Evolutionary conservation across 306 rosid species (phyloP).

Genomic region (Trifolium pratense): DNA sequence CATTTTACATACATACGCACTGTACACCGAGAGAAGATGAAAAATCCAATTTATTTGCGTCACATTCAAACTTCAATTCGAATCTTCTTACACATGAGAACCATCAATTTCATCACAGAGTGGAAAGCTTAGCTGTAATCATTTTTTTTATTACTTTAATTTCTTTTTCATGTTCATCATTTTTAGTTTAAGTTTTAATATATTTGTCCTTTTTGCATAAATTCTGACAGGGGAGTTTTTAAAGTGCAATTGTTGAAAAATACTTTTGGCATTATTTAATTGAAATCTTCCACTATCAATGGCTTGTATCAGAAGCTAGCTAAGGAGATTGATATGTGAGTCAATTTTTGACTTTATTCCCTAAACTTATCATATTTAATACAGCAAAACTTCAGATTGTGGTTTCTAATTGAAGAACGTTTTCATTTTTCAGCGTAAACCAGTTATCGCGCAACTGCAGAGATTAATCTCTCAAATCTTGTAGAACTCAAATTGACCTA

Average conservation of each 20-base stretch:
- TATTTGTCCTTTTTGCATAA: slow-evolving; percentile 12
- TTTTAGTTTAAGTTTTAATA: slow-evolving; percentile 2
- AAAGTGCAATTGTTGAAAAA: slow-evolving; percentile 39
- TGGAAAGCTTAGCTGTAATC: slow-evolving; percentile 45
- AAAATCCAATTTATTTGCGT: not conserved
- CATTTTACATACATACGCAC: not conserved
- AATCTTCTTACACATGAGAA: slow-evolving; percentile 48
- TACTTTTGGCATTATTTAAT: slow-evolving; percentile 31
- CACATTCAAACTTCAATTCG: slow-evolving; percentile 28
- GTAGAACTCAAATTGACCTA: too few species aligned
- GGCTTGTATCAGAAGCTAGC: slow-evolving; percentile 58
- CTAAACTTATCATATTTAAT: slow-evolving; percentile 20
- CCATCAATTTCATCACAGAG: slow-evolving; percentile 53
- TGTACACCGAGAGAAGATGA: not conserved
- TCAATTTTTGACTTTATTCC: slow-evolving; percentile 46
- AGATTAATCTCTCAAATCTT: too few species aligned
- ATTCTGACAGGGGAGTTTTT: slow-evolving; percentile 35
- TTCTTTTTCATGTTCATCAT: not conserved
- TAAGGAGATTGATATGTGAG: slow-evolving; percentile 38
- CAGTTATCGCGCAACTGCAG: too few species aligned
- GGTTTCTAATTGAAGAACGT: slow-evolving; percentile 12
- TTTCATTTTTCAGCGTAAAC: too few species aligned
- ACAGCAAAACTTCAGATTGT: slow-evolving; percentile 8
- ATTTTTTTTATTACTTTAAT: not conserved
- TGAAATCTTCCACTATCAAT: slow-evolving; percentile 60